A percentile compares a stretch with the other conserved stretches of the same genome.
Evolutionary conservation across 257 asterid species (phyloP).

Genomic region (Agastache rugosa): DNA sequence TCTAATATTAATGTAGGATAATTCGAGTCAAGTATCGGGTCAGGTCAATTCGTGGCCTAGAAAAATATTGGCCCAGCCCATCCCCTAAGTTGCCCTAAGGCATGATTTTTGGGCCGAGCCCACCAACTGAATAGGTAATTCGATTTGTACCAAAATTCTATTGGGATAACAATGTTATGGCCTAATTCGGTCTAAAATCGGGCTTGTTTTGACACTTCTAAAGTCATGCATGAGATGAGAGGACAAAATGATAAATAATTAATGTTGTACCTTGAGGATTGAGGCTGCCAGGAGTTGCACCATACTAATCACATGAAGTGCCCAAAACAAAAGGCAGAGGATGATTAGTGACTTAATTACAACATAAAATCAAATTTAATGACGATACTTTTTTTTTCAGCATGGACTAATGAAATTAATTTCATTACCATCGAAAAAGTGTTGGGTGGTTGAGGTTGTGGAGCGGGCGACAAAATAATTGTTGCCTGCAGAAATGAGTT

Average conservation of each 20-base stretch:
- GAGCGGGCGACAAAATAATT: conserved; percentile 9
- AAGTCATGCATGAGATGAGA: not conserved
- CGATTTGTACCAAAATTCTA: not conserved
- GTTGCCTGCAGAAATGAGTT: conserved; percentile 15
- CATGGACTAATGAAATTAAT: not conserved
- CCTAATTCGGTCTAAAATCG: no score
- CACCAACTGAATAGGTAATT: not conserved
- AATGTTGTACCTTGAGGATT: conserved; percentile 63
- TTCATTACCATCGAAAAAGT: not conserved
- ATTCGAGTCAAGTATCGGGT: no score
- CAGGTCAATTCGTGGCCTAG: no score
- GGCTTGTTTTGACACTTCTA: no score
- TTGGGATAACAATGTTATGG: no score
- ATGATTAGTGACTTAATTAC: not conserved
- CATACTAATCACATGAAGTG: conserved; percentile 44
- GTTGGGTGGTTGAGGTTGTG: conserved; percentile 26
- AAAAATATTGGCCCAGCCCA: no score
- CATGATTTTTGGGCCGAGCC: not conserved
- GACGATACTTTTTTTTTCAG: not conserved
- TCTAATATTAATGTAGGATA: no score
- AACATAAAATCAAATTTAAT: not conserved
- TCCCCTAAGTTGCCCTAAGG: no score
- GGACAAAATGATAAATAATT: no score
- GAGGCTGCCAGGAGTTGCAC: conserved; percentile 77
- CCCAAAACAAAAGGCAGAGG: not conserved